Conservation (phyloP, 1,284 basidiomycete genomes). For the Cryptococcus depauperatus region DNA sequence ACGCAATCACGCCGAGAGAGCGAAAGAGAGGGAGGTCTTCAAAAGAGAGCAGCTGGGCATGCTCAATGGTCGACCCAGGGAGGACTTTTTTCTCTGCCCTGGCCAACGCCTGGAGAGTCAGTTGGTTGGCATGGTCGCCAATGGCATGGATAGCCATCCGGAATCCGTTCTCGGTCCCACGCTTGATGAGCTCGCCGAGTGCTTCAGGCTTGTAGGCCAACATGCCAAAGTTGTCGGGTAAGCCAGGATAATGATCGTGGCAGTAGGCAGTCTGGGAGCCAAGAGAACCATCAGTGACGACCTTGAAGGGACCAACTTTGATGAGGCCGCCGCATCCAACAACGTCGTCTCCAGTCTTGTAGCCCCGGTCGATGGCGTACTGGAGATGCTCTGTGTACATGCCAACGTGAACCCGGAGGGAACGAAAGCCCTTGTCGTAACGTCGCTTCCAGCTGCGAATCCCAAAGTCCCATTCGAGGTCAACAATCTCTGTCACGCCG, state of each 20-base stretch:
- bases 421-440: constrained; percentile 19
- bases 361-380: constrained; percentile 22
- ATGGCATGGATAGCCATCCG: constrained; percentile 39
- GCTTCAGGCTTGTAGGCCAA: constrained; percentile 17
- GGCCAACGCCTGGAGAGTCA: constrained; percentile 21
- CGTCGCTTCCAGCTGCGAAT: constrained; percentile 24
- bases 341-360: constrained; percentile 25
- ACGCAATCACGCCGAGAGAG: constrained; percentile 28
- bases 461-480: constrained; percentile 39
- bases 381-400: constrained; percentile 34
- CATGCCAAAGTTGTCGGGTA: constrained; percentile 19
- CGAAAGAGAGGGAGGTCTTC: constrained; percentile 29
- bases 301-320: constrained; percentile 33
- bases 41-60: constrained; percentile 32
- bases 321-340: constrained; percentile 25
- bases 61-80: constrained; percentile 33
- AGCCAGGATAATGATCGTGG: constrained; percentile 32
- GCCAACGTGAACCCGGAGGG: constrained; percentile 31
- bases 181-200: constrained; percentile 19
- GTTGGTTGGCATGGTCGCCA: constrained; percentile 33
- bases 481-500: constrained; percentile 38
- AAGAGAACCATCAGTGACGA: constrained; percentile 25
- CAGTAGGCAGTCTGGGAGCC: constrained; percentile 34
- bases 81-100: constrained; percentile 16
- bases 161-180: constrained; percentile 21